A percentile compares a stretch with the other conserved stretches of the same genome.
phyloP scores from a whole-genome alignment of 495 filamentous ascomycete genomes.

The Coniosporium apollinis region DNA sequence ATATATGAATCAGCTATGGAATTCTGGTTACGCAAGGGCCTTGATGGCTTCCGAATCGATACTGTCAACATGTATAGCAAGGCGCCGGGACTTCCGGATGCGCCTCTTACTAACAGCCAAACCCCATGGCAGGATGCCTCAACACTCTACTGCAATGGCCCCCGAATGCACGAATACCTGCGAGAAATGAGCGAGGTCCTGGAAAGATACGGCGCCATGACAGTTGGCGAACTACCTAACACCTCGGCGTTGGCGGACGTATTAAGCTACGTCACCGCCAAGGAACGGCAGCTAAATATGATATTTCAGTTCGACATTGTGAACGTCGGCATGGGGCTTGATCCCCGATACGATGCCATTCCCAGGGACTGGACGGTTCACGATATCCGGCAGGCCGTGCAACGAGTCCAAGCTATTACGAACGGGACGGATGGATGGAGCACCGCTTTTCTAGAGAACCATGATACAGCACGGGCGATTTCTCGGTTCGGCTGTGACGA shows the following conservation, averaged over 20 bases:
- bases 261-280: too few relatives aligned
- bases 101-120: conserved; percentile 14
- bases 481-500: conserved; percentile 16
- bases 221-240: too few relatives aligned
- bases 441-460: conserved; percentile 17
- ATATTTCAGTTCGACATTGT: conserved; percentile 22
- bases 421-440: conserved; percentile 18
- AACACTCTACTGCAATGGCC: conserved; percentile 17
- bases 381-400: too few relatives aligned
- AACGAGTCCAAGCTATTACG: too few relatives aligned
- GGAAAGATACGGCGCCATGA: too few relatives aligned
- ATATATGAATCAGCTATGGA: conserved; percentile 18
- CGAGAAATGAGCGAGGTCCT: conserved; percentile 18
- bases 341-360: too few relatives aligned
- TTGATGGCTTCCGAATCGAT: conserved; percentile 23
- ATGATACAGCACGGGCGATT: conserved; percentile 16
- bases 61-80: conserved; percentile 21
- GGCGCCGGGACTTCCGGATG: conserved; percentile 14
- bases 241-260: too few relatives aligned
- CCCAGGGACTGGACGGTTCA: too few relatives aligned
- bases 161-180: conserved; percentile 20
- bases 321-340: too few relatives aligned
- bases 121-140: conserved; percentile 8
- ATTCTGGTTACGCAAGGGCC: conserved; percentile 20
- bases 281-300: conserved; percentile 21